Evolutionary conservation across 306 rosid species (phyloP).

Genomic region (Carpinus fangiana): DNA sequence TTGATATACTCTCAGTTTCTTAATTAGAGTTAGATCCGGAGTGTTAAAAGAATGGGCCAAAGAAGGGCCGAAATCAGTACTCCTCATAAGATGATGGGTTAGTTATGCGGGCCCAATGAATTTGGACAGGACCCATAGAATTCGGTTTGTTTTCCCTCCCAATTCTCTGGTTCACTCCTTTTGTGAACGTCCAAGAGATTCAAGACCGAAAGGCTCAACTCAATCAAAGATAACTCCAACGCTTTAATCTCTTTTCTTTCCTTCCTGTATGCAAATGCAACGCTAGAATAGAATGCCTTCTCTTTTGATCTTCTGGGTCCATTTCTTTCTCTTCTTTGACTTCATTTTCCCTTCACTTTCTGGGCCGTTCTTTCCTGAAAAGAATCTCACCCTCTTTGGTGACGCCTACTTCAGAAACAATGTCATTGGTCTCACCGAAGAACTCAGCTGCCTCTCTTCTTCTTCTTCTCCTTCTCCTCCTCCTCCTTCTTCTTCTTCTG

Average conservation of each 20-base stretch:
- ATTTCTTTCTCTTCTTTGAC: slow-evolving; percentile 29
- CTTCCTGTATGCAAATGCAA: not conserved
- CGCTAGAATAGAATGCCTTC: slow-evolving; percentile 37
- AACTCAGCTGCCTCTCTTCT: slow-evolving; percentile 40
- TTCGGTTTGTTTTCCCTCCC: not conserved
- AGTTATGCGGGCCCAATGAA: too few relatives aligned
- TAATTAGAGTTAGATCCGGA: too few relatives aligned
- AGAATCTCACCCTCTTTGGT: slow-evolving; percentile 67
- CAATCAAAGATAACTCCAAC: not conserved
- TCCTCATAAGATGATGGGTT: too few relatives aligned
- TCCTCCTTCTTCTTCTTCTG: slow-evolving; percentile 27
- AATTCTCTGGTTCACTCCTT: not conserved
- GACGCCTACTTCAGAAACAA: slow-evolving; percentile 58
- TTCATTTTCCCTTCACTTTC: slow-evolving; percentile 27
- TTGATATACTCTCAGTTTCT: too few relatives aligned
- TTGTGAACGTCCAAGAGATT: not conserved
- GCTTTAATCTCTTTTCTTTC: not conserved
- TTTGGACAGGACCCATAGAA: too few relatives aligned
- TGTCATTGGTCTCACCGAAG: slow-evolving; percentile 63
- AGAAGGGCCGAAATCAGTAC: too few relatives aligned
- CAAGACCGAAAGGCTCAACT: not conserved
- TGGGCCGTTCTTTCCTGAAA: slow-evolving; percentile 31
- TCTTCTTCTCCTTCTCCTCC: slow-evolving; percentile 32
- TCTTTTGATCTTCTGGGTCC: slow-evolving; percentile 17
- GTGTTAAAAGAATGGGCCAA: too few relatives aligned